phyloP scores from a whole-genome alignment of 1,139 yeast genomes.

The Wickerhamiella infanticola region DNA sequence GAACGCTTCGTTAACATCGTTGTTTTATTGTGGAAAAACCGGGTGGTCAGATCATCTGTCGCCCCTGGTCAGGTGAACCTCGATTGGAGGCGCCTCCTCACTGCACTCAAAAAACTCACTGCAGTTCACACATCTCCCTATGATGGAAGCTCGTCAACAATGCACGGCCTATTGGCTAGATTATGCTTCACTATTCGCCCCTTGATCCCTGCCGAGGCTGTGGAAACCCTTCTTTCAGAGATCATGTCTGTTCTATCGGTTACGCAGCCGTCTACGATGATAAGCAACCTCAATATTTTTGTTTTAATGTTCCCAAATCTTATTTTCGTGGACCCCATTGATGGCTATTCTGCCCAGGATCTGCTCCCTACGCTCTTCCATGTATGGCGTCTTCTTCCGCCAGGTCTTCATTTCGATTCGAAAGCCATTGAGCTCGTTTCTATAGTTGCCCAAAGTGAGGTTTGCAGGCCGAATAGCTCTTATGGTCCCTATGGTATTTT shows the following conservation, averaged over 20 bases:
- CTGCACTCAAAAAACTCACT: conserved; percentile 14
- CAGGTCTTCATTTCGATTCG: conserved; percentile 46
- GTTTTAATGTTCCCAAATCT: conserved; percentile 20
- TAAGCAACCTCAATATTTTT: conserved; percentile 21
- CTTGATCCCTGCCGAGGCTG: conserved; percentile 27
- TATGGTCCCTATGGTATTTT: conserved; percentile 45
- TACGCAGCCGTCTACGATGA: not conserved
- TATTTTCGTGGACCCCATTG: conserved; percentile 7
- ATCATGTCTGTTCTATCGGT: conserved; percentile 19
- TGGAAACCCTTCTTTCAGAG: conserved; percentile 29
- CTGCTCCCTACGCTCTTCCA: conserved; percentile 46
- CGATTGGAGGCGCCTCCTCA: conserved; percentile 18
- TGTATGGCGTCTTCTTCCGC: conserved; percentile 52
- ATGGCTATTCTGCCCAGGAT: conserved; percentile 4
- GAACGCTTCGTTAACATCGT: conserved; percentile 53
- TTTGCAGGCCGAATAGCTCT: conserved; percentile 21
- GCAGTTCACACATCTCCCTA: conserved; percentile 15
- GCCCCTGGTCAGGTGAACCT: conserved; percentile 14
- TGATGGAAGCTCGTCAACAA: conserved; percentile 21
- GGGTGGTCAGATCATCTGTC: conserved; percentile 15
- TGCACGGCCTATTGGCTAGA: conserved; percentile 30
- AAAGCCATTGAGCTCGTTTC: conserved; percentile 56
- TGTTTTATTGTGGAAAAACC: conserved; percentile 31
- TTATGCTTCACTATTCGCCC: conserved; percentile 35
- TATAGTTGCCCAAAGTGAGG: conserved; percentile 35